These are phyloP conservation scores for Peronosclerospora sorghi DNA, from an alignment of 352 stramenopile genomes.

Conservation along the genomic window DNA sequence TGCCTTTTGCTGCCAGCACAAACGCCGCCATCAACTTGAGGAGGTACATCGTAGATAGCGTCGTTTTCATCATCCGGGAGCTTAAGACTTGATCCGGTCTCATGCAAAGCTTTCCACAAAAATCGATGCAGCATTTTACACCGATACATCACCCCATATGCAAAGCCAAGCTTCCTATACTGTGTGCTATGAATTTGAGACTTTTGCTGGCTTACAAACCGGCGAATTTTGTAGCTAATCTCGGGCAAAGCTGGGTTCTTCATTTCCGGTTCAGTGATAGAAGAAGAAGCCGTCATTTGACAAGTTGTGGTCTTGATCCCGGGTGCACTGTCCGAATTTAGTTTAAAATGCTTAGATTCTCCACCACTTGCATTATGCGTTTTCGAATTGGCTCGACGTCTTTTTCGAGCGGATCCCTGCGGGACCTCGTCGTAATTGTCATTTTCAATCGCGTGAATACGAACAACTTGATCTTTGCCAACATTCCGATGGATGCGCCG, in stretches of 20 bases:
- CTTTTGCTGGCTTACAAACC: conserved; percentile 53
- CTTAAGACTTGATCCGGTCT: conserved; percentile 22
- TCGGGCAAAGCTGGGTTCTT: conserved; percentile 11
- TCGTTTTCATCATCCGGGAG: conserved; percentile 34
- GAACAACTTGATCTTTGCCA: conserved; percentile 43
- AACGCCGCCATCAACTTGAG: conserved; percentile 7
- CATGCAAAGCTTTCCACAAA: conserved; percentile 54
- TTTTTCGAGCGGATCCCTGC: conserved; percentile 15
- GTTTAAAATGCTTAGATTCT: conserved; percentile 1
- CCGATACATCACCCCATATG: conserved; percentile 75
- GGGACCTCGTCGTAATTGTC: conserved; percentile 28
- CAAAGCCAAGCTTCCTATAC: conserved; percentile 67
- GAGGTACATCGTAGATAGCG: conserved; percentile 25
- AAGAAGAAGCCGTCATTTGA: conserved; percentile 7
- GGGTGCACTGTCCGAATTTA: conserved; percentile 1
- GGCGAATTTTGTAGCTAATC: conserved; percentile 60
- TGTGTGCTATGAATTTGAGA: conserved; percentile 46
- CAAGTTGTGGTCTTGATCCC: neutral
- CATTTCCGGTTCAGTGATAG: conserved; percentile 7
- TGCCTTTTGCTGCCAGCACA: neutral
- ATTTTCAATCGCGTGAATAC: conserved; percentile 28
- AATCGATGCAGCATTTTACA: conserved; percentile 72
- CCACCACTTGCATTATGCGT: neutral
- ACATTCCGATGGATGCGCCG: conserved; percentile 52
- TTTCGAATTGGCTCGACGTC: conserved; percentile 3